phyloP scores from a whole-genome alignment of 148 eudicot genomes.

The Amaranthus hypochondriacus region DNA sequence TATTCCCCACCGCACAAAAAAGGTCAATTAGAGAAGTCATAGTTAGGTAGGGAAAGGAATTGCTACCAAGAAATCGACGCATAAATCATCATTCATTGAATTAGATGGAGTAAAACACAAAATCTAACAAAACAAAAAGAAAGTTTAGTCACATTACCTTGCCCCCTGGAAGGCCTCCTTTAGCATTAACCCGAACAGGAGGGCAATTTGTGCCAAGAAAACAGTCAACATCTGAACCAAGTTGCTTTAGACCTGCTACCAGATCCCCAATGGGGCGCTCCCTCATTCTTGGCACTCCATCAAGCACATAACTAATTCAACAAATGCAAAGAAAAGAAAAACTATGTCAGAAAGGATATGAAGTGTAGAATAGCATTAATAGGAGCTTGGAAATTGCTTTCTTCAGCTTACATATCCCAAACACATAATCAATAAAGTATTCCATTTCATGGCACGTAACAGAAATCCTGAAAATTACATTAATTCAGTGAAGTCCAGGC shows the following conservation, averaged over 20 bases:
- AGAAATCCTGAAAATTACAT: not conserved
- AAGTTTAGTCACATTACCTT: constrained; percentile 40
- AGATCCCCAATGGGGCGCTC: constrained; percentile 98
- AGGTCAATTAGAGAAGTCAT: not conserved
- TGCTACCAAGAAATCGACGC: no score
- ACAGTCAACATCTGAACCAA: constrained; percentile 95
- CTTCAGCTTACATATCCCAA: not conserved
- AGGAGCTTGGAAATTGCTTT: not conserved
- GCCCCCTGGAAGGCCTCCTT: constrained; percentile 98
- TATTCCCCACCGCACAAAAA: not conserved
- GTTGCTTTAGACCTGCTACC: constrained; percentile 90
- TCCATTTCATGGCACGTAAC: not conserved
- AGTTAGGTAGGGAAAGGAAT: not conserved
- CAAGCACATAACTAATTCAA: constrained; percentile 69
- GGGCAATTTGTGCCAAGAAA: constrained; percentile 89
- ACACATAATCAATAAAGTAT: not conserved
- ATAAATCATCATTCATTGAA: not conserved
- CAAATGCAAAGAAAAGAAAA: not conserved
- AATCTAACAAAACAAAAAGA: no score
- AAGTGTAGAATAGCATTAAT: not conserved
- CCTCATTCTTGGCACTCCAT: constrained; percentile 98
- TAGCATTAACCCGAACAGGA: constrained; percentile 81
- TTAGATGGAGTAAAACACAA: not conserved
- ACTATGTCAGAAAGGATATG: constrained; percentile 6
- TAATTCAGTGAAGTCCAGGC: not conserved